Evolutionary conservation across 2,329 filamentous ascomycete genomes (phyloP).

Genomic region (Harringtonia aguacate): DNA sequence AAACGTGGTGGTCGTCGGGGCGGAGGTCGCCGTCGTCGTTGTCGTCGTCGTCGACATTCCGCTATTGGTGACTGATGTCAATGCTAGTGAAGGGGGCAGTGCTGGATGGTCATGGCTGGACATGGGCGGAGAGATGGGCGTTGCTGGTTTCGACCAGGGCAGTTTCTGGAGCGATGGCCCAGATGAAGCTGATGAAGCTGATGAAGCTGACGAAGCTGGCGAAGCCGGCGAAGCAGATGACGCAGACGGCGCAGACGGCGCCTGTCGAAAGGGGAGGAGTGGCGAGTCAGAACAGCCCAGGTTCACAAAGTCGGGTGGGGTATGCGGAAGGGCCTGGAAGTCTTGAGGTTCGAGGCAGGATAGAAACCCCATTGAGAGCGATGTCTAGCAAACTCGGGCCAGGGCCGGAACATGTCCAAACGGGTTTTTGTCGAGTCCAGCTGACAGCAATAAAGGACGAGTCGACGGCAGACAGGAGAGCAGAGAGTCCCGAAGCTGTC

Average conservation of each 20-base stretch:
- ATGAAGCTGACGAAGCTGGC: slow-evolving; percentile 14
- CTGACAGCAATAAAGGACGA: background rate
- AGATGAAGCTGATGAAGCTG: slow-evolving; percentile 13
- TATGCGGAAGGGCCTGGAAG: slow-evolving; percentile 39
- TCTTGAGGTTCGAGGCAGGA: slow-evolving; percentile 37
- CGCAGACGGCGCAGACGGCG: slow-evolving; percentile 21
- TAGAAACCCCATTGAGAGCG: slow-evolving; percentile 45
- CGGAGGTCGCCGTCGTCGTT: too few species aligned
- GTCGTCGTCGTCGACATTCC: slow-evolving; percentile 24
- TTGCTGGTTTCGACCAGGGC: slow-evolving; percentile 28
- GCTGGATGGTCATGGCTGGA: slow-evolving; percentile 41
- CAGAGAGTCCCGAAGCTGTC: background rate
- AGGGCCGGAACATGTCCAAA: slow-evolving; percentile 5
- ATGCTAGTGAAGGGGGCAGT: slow-evolving; percentile 10
- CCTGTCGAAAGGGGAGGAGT: too few species aligned
- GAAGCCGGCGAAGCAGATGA: slow-evolving; percentile 13
- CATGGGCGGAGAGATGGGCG: slow-evolving; percentile 44
- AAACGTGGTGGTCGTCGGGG: too few species aligned
- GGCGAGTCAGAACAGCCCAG: slow-evolving; percentile 26
- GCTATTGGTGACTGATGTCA: slow-evolving; percentile 16
- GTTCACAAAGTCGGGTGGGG: slow-evolving; percentile 43
- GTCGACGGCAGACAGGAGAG: background rate
- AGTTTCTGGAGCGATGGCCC: slow-evolving; percentile 25
- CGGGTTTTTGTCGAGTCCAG: background rate
- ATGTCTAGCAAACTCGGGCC: slow-evolving; percentile 9